Conservation (phyloP, 1,284 basidiomycete species). For the Ustilago loliicola region DNA sequence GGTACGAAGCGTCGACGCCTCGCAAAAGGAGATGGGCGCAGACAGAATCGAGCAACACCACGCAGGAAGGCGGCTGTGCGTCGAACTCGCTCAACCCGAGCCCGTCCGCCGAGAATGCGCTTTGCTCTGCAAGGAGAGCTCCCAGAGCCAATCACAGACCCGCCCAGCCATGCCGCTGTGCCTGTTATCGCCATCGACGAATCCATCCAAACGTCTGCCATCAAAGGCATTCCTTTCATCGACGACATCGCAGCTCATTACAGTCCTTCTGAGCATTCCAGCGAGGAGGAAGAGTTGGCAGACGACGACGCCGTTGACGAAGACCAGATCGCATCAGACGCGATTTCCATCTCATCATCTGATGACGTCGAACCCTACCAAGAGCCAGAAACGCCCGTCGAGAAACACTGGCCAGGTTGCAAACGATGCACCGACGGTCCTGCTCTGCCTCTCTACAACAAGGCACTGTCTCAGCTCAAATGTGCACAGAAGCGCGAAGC, state of each 20-base stretch:
- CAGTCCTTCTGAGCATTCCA: conserved; percentile 16
- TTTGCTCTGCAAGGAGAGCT: conserved; percentile 40
- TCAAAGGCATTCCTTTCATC: conserved; percentile 18
- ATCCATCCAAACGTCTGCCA: background rate
- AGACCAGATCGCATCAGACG: conserved; percentile 15
- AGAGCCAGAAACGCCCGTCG: conserved; percentile 24
- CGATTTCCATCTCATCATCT: conserved; percentile 17
- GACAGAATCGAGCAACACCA: conserved; percentile 5
- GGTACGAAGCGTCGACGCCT: conserved; percentile 27
- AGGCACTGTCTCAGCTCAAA: conserved; percentile 32
- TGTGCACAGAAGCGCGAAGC: conserved; percentile 23
- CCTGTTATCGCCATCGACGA: conserved; percentile 21
- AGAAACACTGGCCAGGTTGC: conserved; percentile 43
- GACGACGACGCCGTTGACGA: conserved; percentile 1
- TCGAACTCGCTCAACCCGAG: background rate
- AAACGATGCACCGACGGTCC: conserved; percentile 43
- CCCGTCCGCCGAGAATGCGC: conserved; percentile 27
- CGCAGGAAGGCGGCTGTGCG: conserved; percentile 14
- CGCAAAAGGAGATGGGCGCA: background rate
- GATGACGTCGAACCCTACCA: conserved; percentile 21
- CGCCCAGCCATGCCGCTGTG: conserved; percentile 6
- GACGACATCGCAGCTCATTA: conserved; percentile 20
- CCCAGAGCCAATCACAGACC: conserved; percentile 22
- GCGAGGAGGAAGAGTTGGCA: conserved; percentile 12
- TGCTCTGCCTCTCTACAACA: conserved; percentile 32